These are phyloP conservation scores for Plasmopara halstedii DNA, from an alignment of 352 stramenopile species.

Conservation along the genomic window DNA sequence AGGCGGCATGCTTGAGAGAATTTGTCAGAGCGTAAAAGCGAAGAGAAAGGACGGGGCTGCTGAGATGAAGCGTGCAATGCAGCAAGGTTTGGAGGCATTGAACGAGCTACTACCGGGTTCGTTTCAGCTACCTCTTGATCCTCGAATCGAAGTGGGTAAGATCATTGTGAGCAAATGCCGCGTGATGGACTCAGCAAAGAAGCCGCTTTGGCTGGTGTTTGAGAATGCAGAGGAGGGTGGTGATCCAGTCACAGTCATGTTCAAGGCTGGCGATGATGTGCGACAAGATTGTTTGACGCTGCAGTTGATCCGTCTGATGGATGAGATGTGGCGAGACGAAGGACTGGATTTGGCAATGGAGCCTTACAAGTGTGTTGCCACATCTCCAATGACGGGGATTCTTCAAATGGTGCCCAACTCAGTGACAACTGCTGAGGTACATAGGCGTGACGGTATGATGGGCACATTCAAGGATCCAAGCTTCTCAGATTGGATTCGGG, in stretches of 20 bases:
- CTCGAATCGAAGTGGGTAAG: conserved; percentile 74
- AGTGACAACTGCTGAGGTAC: conserved; percentile 91
- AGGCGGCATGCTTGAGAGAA: conserved; percentile 70
- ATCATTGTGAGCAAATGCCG: conserved; percentile 84
- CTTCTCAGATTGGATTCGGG: conserved; percentile 79
- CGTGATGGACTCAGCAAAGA: conserved; percentile 89
- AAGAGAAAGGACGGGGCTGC: conserved; percentile 71
- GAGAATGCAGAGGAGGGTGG: conserved; percentile 79
- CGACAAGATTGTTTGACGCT: conserved; percentile 93
- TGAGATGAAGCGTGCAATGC: conserved; percentile 81
- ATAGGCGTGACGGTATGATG: conserved; percentile 75
- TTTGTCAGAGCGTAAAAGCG: conserved; percentile 78
- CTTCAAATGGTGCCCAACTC: conserved; percentile 89
- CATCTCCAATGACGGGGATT: conserved; percentile 87
- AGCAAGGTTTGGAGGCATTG: conserved; percentile 68
- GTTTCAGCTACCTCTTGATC: conserved; percentile 85
- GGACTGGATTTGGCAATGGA: conserved; percentile 88
- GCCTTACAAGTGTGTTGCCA: conserved; percentile 88
- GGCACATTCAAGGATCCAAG: conserved; percentile 78
- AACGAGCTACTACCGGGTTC: conserved; percentile 77
- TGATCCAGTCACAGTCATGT: conserved; percentile 84
- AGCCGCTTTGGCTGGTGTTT: conserved; percentile 85
- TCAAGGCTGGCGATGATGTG: conserved; percentile 92
- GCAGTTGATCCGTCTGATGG: conserved; percentile 90
- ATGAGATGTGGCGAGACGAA: conserved; percentile 89